Percentiles rank a stretch among this genome's conserved stretches.
Evolutionary conservation across 208 protist species (phyloP).

Genomic region (Leishmania arabica): DNA sequence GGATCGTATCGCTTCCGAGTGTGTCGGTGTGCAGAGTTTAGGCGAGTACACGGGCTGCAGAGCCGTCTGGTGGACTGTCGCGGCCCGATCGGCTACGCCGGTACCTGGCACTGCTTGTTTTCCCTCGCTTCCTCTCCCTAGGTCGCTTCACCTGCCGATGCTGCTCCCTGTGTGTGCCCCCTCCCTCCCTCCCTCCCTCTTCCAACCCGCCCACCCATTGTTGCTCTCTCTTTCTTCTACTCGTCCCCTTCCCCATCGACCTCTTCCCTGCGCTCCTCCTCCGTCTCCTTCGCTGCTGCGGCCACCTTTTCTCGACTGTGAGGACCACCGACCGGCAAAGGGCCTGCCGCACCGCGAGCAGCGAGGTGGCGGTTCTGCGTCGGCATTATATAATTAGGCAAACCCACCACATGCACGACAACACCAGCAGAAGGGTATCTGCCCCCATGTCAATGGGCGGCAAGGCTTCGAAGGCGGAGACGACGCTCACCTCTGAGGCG

Average conservation of each 20-base stretch:
- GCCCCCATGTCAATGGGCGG: conserved; percentile 11
- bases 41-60: not conserved
- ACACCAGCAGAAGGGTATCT: not conserved
- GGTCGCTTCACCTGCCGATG: not conserved
- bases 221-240: not conserved
- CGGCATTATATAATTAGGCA: not conserved
- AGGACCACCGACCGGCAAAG: not conserved
- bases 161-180: not conserved
- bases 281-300: not conserved
- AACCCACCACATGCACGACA: not conserved
- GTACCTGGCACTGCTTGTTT: not conserved
- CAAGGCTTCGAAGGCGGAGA: conserved; percentile 8
- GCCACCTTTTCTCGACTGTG: not conserved
- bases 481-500: conserved; percentile 5
- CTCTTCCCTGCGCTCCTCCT: not conserved
- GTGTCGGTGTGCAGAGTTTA: not conserved
- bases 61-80: not conserved
- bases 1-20: not conserved
- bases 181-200: no score
- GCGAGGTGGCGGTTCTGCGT: not conserved
- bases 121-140: not conserved
- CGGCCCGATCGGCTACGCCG: not conserved
- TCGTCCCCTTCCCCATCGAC: not conserved
- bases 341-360: not conserved
- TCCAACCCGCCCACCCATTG: not conserved